Percentiles rank a stretch among this genome's conserved stretches.
These are phyloP conservation scores for Wickerhamomyces mucosus DNA, from an alignment of 805 yeast genomes.

Conservation along the genomic window DNA sequence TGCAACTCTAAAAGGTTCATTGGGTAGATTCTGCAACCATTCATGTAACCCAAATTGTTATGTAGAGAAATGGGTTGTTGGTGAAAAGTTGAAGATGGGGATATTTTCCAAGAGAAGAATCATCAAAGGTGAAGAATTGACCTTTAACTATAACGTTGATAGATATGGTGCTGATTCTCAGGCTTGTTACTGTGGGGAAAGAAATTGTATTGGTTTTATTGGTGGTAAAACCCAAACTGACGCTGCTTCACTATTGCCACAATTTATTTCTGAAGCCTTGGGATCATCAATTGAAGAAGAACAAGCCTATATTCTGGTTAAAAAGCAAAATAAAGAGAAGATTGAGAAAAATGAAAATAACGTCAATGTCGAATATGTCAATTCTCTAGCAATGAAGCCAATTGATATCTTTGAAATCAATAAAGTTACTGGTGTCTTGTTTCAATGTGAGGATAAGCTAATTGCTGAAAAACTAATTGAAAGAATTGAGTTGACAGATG, in stretches of 20 bases:
- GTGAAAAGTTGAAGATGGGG: slow-evolving; percentile 86
- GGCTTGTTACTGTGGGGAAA: slow-evolving; percentile 88
- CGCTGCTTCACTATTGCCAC: slow-evolving; percentile 76
- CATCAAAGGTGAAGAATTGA: slow-evolving; percentile 74
- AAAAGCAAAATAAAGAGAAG: slow-evolving; percentile 37
- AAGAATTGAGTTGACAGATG: slow-evolving; percentile 49
- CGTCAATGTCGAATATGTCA: slow-evolving; percentile 57
- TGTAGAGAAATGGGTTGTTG: slow-evolving; percentile 97
- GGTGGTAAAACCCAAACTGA: slow-evolving; percentile 98
- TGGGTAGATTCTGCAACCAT: slow-evolving; percentile 91
- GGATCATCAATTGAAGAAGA: slow-evolving; percentile 66
- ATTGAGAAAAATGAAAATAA: slow-evolving; percentile 44
- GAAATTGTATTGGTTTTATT: slow-evolving; percentile 84
- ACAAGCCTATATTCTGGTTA: slow-evolving; percentile 59
- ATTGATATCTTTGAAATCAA: slow-evolving; percentile 52
- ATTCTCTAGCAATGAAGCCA: slow-evolving; percentile 43
- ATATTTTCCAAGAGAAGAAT: slow-evolving; percentile 79
- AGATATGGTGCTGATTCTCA: slow-evolving; percentile 93
- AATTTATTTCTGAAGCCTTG: slow-evolving; percentile 73
- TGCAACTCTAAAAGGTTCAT: slow-evolving; percentile 81
- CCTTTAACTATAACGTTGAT: slow-evolving; percentile 81
- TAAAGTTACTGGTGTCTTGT: slow-evolving; percentile 68
- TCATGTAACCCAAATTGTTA: slow-evolving; percentile 92
- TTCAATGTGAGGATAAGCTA: slow-evolving; percentile 64
- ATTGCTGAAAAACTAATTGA: slow-evolving; percentile 59